Base-by-base conservation (phyloP, 2,329 filamentous ascomycete genomes). In the Leptosphaerulina australis region DNA sequence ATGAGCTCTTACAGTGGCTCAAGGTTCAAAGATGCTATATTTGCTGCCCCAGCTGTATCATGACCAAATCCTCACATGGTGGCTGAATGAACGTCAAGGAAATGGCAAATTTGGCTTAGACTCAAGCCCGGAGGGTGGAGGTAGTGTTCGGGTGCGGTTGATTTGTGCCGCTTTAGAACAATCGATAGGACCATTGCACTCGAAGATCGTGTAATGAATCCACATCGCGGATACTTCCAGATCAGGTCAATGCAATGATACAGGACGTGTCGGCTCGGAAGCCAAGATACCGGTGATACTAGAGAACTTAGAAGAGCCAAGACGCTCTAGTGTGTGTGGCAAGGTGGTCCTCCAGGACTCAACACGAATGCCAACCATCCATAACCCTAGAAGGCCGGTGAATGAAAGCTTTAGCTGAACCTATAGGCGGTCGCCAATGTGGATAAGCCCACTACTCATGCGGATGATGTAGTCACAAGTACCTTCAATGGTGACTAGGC, bases 321-420 rank as follows among this genome's bases (percentile, higher is more conserved):
- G n/a, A n/a, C n/a, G n/a, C n/a, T n/a, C n/a, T n/a, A n/a, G n/a
- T n/a, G n/a, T n/a, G n/a, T n/a, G n/a, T n/a, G n/a, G n/a, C n/a
- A n/a, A n/a, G n/a, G n/a, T n/a, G 2, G 31, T 40, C 44, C 36
- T 39, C 12, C 22, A 35, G 36, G 35, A 47, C 36, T 40, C 2
- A 24, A 39, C 29, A 12, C 44, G 29, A 47, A 38, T 4, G 17
- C 28, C 34, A 40, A 29, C n/a, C 36, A 30, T 30, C 31, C 18
- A 12, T 12, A 7, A 47, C 30, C 36, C 36, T 40, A n/a, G 14
- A 26, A 4, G 24, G 29, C 44, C 37, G 44, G 35, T 41, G 30
- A 41, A 36, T 10, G 30, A 34, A 4, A 21, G 5, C 12, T 12
- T n/a, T n/a, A n/a, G 21, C 12, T 6, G 9, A 14, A 3, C 29